phyloP scores from a whole-genome alignment of 176 grass and related monocot species.

The Eragrostis curvula region DNA sequence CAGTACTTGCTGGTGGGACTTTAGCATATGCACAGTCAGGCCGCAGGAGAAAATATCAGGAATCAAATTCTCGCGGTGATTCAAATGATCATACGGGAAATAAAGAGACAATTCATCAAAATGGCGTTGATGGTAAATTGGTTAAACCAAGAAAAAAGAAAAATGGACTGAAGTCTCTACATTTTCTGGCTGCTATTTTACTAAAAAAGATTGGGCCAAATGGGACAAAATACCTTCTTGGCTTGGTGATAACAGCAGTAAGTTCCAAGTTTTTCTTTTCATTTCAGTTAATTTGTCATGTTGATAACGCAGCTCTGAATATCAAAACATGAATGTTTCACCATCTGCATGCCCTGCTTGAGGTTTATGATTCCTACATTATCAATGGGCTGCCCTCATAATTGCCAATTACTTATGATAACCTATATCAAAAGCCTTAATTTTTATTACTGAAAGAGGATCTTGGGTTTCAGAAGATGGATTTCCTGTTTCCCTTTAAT shows the following conservation, averaged over 20 bases:
- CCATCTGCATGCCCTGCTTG: conserved; percentile 2
- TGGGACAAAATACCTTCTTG: conserved; percentile 71
- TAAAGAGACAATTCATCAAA: conserved; percentile 44
- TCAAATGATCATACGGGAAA: conserved; percentile 27
- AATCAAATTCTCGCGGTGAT: conserved; percentile 41
- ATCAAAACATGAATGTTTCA: conserved; percentile 7
- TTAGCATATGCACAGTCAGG: conserved; percentile 66
- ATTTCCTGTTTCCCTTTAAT: background rate
- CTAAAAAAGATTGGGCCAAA: conserved; percentile 80
- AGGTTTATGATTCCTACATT: background rate
- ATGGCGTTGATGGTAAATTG: conserved; percentile 62
- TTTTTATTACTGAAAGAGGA: background rate
- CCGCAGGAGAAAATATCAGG: conserved; percentile 34
- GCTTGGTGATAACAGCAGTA: conserved; percentile 73
- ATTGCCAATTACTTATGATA: background rate
- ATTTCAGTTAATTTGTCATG: conserved; percentile 23
- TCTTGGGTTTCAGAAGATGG: conserved; percentile 1
- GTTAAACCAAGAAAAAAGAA: conserved; percentile 56
- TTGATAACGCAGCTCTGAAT: background rate
- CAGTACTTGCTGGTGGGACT: conserved; percentile 82
- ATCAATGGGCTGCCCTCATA: background rate
- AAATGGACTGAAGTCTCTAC: conserved; percentile 73
- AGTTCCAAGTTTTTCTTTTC: conserved; percentile 15
- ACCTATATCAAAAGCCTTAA: background rate
- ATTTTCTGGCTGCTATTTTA: conserved; percentile 85